Base-by-base conservation (phyloP, 768 basidiomycete genomes). In the Crucibulum laeve region DNA sequence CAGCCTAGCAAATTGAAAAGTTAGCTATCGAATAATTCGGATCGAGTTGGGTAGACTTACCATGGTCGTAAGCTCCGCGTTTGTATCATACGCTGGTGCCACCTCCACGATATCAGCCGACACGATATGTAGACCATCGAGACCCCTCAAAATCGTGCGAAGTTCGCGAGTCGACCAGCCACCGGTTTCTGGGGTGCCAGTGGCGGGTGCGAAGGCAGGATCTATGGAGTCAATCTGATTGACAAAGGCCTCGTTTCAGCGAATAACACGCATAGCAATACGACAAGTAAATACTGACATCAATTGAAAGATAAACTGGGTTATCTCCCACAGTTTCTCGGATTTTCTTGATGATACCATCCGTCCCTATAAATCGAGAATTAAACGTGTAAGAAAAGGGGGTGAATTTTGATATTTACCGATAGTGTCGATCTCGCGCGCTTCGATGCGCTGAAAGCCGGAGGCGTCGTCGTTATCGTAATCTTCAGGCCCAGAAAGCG, bases 101-200 rank as follows among this genome's bases (percentile, higher is more conserved):
- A 91, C 89, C 57, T 91, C 89, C 36, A 91, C 89, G 34, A 91
- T 79, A 57, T 91, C 89, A 6, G 83, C 85, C 26, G 82, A 87
- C 36, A 91, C 85, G 48, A 91, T 82, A 46, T 79, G 69, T 40
- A 91, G 68, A 11, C 87, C 87, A 42, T 83, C 81, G 11, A 91
- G 63, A 15, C 88, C 87, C 38, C 87, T 70, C 45, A 91, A 62
- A 54, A 91, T 86, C 5, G 81, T 79, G 38, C 85, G 80, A 40
- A 90, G 65, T 61, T 91, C 88, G 45, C 89, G 82, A 5, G 87
- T 88, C 3, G 87, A 84, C 88, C 87, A 90, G 7, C 79, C 87
- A 0, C 87, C 88, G 0, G 87, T 84, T 62, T 91, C 89, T 1
- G 88, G 89, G 1, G 89, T 91, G 3, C 88, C 88, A 0, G 88